Conservation (phyloP, 2,329 filamentous ascomycete species). For the Gremmenia infestans region DNA sequence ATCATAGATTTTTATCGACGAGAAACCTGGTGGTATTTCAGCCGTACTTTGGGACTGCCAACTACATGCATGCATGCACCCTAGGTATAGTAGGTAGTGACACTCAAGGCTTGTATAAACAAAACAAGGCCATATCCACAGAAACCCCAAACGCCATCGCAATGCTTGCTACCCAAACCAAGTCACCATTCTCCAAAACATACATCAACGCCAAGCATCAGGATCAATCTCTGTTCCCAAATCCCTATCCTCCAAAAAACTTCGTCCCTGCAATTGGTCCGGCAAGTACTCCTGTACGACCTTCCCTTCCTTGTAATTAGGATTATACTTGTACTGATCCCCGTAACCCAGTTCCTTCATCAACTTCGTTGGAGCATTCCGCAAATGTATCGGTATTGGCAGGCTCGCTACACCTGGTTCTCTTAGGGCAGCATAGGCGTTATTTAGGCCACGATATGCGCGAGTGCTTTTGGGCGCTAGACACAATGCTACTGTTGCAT, state of each 20-base stretch:
- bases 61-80: no score
- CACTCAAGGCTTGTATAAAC: background rate
- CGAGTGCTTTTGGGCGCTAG: slow-evolving; percentile 82
- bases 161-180: slow-evolving; percentile 6
- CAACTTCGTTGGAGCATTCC: slow-evolving; percentile 85
- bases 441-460: slow-evolving; percentile 76
- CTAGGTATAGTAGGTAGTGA: background rate
- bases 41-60: no score
- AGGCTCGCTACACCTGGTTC: slow-evolving; percentile 80
- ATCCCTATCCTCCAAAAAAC: slow-evolving; percentile 75
- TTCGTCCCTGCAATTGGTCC: slow-evolving; percentile 61
- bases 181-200: background rate
- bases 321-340: slow-evolving; percentile 93
- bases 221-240: slow-evolving; percentile 74
- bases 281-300: slow-evolving; percentile 92
- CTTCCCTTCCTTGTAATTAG: slow-evolving; percentile 75
- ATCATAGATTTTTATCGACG: no score
- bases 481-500: slow-evolving; percentile 76
- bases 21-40: no score
- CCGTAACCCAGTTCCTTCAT: slow-evolving; percentile 94
- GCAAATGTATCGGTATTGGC: slow-evolving; percentile 79
- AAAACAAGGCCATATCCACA: background rate
- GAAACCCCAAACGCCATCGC: slow-evolving; percentile 11
- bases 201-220: slow-evolving; percentile 25
- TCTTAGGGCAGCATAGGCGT: slow-evolving; percentile 69